These are phyloP conservation scores for Fusarium albidum DNA, from an alignment of 2,329 filamentous ascomycete species.

Conservation along the genomic window DNA sequence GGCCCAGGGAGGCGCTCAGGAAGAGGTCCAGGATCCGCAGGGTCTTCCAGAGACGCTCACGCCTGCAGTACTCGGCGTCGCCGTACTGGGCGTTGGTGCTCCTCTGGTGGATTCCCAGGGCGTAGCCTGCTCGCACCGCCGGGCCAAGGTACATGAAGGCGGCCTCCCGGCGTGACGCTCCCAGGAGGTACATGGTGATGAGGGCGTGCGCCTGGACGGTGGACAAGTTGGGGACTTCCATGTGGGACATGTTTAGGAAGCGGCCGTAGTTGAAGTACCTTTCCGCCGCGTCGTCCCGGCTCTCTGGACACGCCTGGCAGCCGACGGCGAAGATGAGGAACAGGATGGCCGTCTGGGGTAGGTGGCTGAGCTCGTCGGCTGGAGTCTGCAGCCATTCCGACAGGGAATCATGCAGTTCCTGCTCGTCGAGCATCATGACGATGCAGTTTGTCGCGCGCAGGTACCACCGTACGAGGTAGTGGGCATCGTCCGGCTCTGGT, in stretches of 20 bases:
- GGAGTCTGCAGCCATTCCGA: conserved; percentile 42
- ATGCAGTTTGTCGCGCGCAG: conserved; percentile 38
- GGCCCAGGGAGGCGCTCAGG: conserved; percentile 44
- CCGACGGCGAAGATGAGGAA: conserved; percentile 44
- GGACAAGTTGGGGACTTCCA: conserved; percentile 46
- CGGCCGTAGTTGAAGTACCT: conserved; percentile 47
- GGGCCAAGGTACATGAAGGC: conserved; percentile 50
- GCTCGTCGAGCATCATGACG: conserved; percentile 44
- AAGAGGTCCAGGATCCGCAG: conserved; percentile 46
- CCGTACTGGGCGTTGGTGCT: conserved; percentile 39
- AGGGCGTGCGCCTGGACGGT: conserved; percentile 46
- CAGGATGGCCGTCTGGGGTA: too few species aligned
- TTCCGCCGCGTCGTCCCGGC: conserved; percentile 44
- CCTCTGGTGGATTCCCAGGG: conserved; percentile 43
- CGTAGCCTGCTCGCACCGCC: conserved; percentile 48
- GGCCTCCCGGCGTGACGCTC: conserved; percentile 46
- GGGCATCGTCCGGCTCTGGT: conserved; percentile 35
- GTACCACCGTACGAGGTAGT: conserved; percentile 44
- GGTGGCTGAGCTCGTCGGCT: conserved; percentile 34
- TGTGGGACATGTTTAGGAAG: conserved; percentile 43
- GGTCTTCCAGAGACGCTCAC: conserved; percentile 46
- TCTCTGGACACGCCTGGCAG: conserved; percentile 44
- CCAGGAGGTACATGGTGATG: conserved; percentile 49
- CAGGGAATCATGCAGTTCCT: conserved; percentile 38
- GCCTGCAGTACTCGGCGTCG: conserved; percentile 32